Evolutionary conservation across 768 basidiomycete genomes (phyloP).

Genomic region (Agaricus subrufescens): DNA sequence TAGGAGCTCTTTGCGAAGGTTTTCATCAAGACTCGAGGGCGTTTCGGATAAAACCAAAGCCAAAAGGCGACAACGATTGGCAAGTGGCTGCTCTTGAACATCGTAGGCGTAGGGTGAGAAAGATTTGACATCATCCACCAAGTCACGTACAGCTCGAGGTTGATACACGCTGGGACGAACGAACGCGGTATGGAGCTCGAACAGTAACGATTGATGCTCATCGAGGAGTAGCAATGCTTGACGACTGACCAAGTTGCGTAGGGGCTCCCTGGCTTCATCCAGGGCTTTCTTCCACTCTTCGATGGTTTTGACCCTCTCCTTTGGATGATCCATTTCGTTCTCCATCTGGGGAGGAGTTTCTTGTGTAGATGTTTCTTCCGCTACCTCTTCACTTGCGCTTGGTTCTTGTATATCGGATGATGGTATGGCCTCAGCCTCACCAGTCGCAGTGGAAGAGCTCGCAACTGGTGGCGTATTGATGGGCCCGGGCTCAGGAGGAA

Average conservation of each 20-base stretch:
- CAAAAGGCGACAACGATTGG: slow-evolving; percentile 80
- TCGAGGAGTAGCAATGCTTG: slow-evolving; percentile 80
- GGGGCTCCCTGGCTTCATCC: slow-evolving; percentile 56
- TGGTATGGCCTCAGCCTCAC: slow-evolving; percentile 20
- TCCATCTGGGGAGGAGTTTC: neutral
- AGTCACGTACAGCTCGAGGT: slow-evolving; percentile 59
- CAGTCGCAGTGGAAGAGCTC: slow-evolving; percentile 22
- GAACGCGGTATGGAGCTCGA: slow-evolving; percentile 83
- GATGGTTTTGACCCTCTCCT: slow-evolving; percentile 32
- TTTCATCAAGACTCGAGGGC: slow-evolving; percentile 50
- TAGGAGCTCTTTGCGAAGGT: slow-evolving; percentile 56
- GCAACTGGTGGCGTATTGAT: slow-evolving; percentile 19
- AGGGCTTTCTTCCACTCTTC: slow-evolving; percentile 68
- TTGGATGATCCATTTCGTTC: neutral
- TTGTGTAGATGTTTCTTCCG: neutral
- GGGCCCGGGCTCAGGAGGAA: slow-evolving; percentile 62
- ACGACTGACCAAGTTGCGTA: slow-evolving; percentile 60
- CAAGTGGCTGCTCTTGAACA: slow-evolving; percentile 69
- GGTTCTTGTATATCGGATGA: neutral
- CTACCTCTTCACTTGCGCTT: neutral
- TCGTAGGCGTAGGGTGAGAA: slow-evolving; percentile 65
- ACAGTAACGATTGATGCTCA: slow-evolving; percentile 81
- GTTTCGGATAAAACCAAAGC: slow-evolving; percentile 80
- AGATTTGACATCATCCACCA: slow-evolving; percentile 73
- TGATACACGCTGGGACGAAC: slow-evolving; percentile 60